Percentiles rank a stretch among this genome's conserved stretches.
Evolutionary conservation across 805 yeast species (phyloP).

Genomic region (Wickerhamiella brachini): DNA sequence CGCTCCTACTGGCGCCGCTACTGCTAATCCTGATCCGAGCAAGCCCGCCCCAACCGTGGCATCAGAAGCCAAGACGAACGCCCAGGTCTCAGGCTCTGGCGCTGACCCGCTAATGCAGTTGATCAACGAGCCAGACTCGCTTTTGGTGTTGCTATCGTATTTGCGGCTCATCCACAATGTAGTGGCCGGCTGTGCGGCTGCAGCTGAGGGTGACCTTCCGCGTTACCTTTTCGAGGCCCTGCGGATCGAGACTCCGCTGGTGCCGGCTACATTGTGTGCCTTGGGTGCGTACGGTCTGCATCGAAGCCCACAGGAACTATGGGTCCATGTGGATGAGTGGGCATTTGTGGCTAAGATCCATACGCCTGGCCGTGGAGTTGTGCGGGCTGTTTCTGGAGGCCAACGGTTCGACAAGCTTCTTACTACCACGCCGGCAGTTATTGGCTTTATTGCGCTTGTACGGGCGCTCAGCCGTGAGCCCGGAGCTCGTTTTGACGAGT

Average conservation of each 20-base stretch:
- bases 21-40: no score
- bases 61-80: no score
- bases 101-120: neutral
- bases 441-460: constrained; percentile 49
- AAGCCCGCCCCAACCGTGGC: no score
- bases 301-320: constrained; percentile 28
- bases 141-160: constrained; percentile 60
- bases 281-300: neutral
- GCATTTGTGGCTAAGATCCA: constrained; percentile 31
- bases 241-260: constrained; percentile 4
- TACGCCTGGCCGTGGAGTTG: constrained; percentile 18
- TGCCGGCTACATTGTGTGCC: neutral
- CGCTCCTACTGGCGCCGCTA: no score
- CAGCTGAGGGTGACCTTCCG: constrained; percentile 9
- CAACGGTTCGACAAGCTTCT: constrained; percentile 26
- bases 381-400: neutral
- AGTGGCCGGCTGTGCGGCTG: constrained; percentile 29
- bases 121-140: constrained; percentile 41
- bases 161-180: constrained; percentile 49
- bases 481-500: constrained; percentile 19
- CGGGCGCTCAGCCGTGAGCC: constrained; percentile 24
- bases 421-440: constrained; percentile 38
- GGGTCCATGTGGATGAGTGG: constrained; percentile 64
- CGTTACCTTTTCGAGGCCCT: constrained; percentile 3
- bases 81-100: no score